These are phyloP conservation scores for Penicillium hordei DNA, from an alignment of 2,329 filamentous ascomycete species.

Conservation along the genomic window DNA sequence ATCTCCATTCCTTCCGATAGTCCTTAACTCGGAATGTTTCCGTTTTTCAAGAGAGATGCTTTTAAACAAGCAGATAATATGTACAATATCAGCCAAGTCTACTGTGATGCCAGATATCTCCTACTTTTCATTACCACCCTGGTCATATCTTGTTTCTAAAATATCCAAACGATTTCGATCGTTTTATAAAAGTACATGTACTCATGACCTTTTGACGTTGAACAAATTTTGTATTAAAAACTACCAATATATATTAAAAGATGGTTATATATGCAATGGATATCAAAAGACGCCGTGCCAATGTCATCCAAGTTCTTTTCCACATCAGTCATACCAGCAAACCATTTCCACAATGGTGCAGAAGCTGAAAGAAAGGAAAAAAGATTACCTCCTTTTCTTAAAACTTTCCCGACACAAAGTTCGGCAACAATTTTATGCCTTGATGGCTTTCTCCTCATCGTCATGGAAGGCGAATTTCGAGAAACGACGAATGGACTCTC, in stretches of 20 bases:
- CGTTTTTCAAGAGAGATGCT: not conserved
- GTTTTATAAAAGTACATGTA: not conserved
- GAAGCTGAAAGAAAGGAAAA: not conserved
- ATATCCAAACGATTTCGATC: not conserved
- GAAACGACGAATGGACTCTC: conserved; percentile 65
- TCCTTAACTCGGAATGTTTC: not conserved
- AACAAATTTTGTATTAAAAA: not conserved
- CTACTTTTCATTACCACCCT: not conserved
- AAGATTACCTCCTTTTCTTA: not conserved
- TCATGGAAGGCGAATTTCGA: conserved; percentile 71
- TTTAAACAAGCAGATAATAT: not conserved
- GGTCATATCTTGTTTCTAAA: not conserved
- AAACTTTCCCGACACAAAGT: not conserved
- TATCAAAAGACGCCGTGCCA: conserved; percentile 1
- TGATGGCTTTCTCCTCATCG: conserved; percentile 49
- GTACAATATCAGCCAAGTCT: not conserved
- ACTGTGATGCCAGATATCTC: not conserved
- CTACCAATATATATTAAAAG: not conserved
- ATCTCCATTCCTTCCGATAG: not conserved
- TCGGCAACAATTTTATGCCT: conserved; percentile 15
- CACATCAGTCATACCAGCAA: conserved; percentile 6
- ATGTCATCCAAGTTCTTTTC: conserved; percentile 1
- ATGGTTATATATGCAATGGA: conserved; percentile 1
- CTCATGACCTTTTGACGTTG: not conserved
- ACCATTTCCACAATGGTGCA: not conserved